These are phyloP conservation scores for Fusarium pininemorale DNA, from an alignment of 2,329 filamentous ascomycete genomes.

Conservation along the genomic window DNA sequence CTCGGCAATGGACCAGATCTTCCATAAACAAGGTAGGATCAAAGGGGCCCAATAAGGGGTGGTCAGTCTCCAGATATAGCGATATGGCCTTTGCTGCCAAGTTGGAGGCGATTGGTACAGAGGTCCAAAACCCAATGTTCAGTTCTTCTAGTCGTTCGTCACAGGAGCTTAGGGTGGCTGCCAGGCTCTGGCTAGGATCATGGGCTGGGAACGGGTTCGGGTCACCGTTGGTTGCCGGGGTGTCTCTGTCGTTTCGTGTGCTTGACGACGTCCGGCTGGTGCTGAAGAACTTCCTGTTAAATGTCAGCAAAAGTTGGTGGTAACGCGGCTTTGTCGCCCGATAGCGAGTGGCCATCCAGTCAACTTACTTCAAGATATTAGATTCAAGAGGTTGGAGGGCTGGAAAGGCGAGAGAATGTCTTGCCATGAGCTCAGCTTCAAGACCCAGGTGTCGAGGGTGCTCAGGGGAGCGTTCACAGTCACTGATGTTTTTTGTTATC, in stretches of 20 bases:
- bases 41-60: conserved; percentile 51
- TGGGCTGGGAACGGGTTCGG: conserved; percentile 8
- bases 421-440: conserved; percentile 27
- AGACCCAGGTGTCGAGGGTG: conserved; percentile 1
- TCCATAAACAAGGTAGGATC: conserved; percentile 47
- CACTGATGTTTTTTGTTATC: not conserved
- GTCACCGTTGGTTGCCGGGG: not conserved
- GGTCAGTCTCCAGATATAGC: conserved; percentile 50
- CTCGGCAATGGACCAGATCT: conserved; percentile 43
- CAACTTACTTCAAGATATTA: conserved; percentile 9
- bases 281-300: not conserved
- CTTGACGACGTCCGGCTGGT: not conserved
- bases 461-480: not conserved
- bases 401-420: conserved; percentile 19
- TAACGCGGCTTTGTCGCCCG: not conserved
- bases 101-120: conserved; percentile 43
- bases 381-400: conserved; percentile 7
- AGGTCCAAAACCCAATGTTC: conserved; percentile 48
- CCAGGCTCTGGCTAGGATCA: not conserved
- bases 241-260: not conserved
- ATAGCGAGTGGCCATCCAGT: not conserved
- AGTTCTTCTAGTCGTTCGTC: conserved; percentile 44
- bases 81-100: conserved; percentile 48
- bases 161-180: not conserved
- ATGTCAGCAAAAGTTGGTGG: not conserved